These are phyloP conservation scores for Gynochthodes officinalis DNA, from an alignment of 257 asterid genomes.

Conservation along the genomic window DNA sequence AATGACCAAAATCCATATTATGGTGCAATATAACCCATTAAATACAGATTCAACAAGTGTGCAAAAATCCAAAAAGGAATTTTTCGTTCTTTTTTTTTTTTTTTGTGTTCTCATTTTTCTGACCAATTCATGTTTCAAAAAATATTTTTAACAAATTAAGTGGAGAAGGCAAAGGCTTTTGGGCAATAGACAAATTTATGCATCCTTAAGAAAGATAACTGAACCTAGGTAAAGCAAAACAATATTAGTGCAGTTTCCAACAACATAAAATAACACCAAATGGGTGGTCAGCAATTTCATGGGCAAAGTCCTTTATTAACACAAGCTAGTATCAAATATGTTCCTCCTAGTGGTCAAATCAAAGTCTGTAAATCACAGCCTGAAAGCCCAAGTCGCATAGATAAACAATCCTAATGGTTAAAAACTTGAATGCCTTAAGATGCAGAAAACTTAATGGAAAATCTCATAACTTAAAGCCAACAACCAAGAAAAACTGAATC, in stretches of 20 bases:
- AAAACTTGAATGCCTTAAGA: not conserved
- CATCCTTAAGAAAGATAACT: not conserved
- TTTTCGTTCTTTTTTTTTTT: not conserved
- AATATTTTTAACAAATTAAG: not conserved
- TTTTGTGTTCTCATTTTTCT: not conserved
- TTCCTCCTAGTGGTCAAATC: not conserved
- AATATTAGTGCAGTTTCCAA: not conserved
- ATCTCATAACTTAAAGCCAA: not conserved
- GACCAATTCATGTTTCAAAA: not conserved
- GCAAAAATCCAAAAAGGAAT: not conserved
- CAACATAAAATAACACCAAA: not conserved
- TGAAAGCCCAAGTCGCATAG: conserved; percentile 2
- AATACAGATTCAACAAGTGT: not conserved
- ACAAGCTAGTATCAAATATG: not conserved
- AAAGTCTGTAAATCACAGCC: not conserved
- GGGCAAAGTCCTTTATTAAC: not conserved
- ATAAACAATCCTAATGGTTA: not conserved
- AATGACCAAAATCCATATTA: not conserved
- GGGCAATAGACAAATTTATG: not conserved
- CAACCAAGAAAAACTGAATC: conserved; percentile 10
- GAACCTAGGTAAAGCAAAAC: not conserved
- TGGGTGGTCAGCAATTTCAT: not conserved
- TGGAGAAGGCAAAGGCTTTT: no score
- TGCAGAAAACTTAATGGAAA: not conserved
- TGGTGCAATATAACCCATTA: not conserved